Percentiles rank a stretch among this genome's conserved stretches.
Conservation (phyloP, 2,329 filamentous ascomycete species). For the Arthrobotrys pseudoclavata region DNA sequence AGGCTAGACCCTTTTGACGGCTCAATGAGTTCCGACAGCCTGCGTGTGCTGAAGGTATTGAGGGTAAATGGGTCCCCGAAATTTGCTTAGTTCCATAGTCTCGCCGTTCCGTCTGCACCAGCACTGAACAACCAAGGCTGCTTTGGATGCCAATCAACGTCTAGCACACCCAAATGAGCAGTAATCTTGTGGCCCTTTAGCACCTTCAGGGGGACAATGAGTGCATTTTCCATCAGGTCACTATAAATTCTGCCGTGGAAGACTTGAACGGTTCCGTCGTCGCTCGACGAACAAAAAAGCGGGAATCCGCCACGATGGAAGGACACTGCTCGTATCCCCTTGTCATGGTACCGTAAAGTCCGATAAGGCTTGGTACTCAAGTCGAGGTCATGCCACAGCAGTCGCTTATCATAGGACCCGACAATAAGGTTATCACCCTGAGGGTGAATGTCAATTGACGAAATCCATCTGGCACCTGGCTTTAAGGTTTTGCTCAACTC, state of each 20-base stretch:
- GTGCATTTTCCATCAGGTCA: conserved; percentile 95
- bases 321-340: conserved; percentile 89
- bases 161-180: conserved; percentile 88
- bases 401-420: conserved; percentile 90
- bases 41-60: conserved; percentile 25
- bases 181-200: conserved; percentile 89
- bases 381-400: conserved; percentile 97
- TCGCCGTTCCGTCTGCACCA: conserved; percentile 91
- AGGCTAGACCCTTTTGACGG: conserved; percentile 27
- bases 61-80: conserved; percentile 50
- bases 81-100: conserved; percentile 77
- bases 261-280: conserved; percentile 93
- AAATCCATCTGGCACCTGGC: conserved; percentile 94
- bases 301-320: conserved; percentile 86
- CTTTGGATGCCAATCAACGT: conserved; percentile 93
- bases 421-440: conserved; percentile 94
- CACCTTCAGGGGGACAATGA: conserved; percentile 95
- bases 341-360: conserved; percentile 92
- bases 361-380: conserved; percentile 92
- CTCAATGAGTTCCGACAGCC: conserved; percentile 32
- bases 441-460: conserved; percentile 90
- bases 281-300: conserved; percentile 92
- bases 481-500: conserved; percentile 93
- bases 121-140: conserved; percentile 96
- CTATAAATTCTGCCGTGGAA: conserved; percentile 97